Percentiles rank a stretch among this genome's conserved stretches.
phyloP scores from a whole-genome alignment of 2,329 filamentous ascomycete genomes.

The Xylariaceae sp. region DNA sequence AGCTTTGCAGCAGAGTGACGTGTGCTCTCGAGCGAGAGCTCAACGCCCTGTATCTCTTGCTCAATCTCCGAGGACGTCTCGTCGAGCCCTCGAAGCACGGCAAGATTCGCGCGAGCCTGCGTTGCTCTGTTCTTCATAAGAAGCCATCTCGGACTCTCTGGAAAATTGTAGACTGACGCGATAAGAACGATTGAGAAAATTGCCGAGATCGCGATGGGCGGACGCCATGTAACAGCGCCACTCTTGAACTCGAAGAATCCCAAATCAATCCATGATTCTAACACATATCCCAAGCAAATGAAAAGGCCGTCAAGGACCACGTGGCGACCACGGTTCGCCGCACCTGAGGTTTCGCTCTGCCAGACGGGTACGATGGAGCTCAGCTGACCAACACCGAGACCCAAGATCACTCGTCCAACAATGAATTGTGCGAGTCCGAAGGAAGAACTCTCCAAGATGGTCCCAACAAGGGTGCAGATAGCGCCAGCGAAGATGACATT shows the following conservation, averaged over 20 bases:
- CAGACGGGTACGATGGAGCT: slow-evolving; percentile 40
- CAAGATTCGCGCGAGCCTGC: slow-evolving; percentile 32
- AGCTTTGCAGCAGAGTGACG: slow-evolving; percentile 34
- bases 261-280: slow-evolving; percentile 44
- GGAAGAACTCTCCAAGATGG: slow-evolving; percentile 37
- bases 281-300: slow-evolving; percentile 34
- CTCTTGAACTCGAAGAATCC: slow-evolving; percentile 35
- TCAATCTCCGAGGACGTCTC: slow-evolving; percentile 24
- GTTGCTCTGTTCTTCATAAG: slow-evolving; percentile 28
- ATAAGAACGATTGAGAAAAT: slow-evolving; percentile 29
- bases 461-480: slow-evolving; percentile 39
- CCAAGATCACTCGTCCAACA: slow-evolving; percentile 38
- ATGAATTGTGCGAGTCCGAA: slow-evolving; percentile 39
- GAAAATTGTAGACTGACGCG: slow-evolving; percentile 30
- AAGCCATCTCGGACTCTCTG: slow-evolving; percentile 36
- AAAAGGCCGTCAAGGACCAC: slow-evolving; percentile 36
- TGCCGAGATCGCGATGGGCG: slow-evolving; percentile 33
- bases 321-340: slow-evolving; percentile 40
- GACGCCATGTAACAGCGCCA: slow-evolving; percentile 31
- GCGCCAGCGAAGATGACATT: slow-evolving; percentile 38
- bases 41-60: slow-evolving; percentile 44
- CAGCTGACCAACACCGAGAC: slow-evolving; percentile 36
- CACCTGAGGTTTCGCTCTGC: slow-evolving; percentile 36
- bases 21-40: slow-evolving; percentile 44
- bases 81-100: slow-evolving; percentile 19